Base-by-base conservation (phyloP, 768 basidiomycete genomes). In the Sistotremastrum suecicum region DNA sequence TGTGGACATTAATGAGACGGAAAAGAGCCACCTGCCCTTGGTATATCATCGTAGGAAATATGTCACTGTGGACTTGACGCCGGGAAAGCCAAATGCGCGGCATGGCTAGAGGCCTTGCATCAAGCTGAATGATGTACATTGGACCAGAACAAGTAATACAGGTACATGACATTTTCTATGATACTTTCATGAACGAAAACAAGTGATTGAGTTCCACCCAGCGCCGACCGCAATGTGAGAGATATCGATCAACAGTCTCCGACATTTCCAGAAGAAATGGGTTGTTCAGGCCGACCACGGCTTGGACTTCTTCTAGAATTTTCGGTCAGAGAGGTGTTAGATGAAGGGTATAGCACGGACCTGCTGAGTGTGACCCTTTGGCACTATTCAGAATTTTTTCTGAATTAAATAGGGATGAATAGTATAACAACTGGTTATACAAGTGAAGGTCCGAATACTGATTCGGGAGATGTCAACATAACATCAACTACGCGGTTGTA, bases 401-500 rank as follows among this genome's bases (percentile, higher is more conserved):
- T 1, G 62, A 58, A 55, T 94, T 77, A 56, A 99, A 94, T 5
- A 98, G 66, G 49, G 72, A 79, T 34, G 68, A 62, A 62, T 80
- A 92, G 65, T 80, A 97, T 40, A 90, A 66, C 34, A 98, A 68
- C 60, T 99, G 95, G 51, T 84, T 86, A 62, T 98, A 97, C 36
- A 99, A 65, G 52, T 78, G 73, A 6, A 71, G 65, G 57, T 97
- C 91, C 34, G 82, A 71, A 59, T 92, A 97, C 84, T 97, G 59
- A 20, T 20, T 20, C 20, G 7, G 49, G 46, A 37, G 49, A 30
- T 44, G 5, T 43, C 37, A 46, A 42, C 7, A 38, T 55, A 5
- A 39, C 40, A 39, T 31, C 5, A 6, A 34, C 5, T 31, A 29
- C 34, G n/a, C 9, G 2, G 6, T n/a, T 12, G 20, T 5, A 37